These are phyloP conservation scores for Nymphaea thermarum DNA, from an alignment of 164 flowering plant genomes.

Conservation along the genomic window DNA sequence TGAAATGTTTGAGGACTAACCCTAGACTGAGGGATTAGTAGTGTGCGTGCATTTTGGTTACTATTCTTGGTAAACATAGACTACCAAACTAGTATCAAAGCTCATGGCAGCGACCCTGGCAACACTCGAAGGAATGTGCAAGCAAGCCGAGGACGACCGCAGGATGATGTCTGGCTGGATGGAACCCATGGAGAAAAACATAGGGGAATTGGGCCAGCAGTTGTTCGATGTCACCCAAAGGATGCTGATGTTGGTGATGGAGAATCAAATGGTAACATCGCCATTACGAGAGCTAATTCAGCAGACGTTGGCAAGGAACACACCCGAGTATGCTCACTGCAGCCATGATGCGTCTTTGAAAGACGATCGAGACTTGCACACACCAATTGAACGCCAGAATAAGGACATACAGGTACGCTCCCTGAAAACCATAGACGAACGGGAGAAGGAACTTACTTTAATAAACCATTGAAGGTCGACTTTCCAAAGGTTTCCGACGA, in stretches of 20 bases:
- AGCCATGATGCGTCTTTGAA: background rate
- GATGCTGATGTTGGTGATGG: background rate
- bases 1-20: no score
- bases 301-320: background rate
- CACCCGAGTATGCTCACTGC: background rate
- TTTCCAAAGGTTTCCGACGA: background rate
- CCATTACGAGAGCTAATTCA: background rate
- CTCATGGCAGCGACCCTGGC: no score
- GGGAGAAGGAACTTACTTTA: background rate
- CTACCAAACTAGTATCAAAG: no score
- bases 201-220: no score
- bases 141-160: no score
- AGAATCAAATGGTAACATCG: background rate
- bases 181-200: no score
- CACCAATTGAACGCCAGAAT: background rate
- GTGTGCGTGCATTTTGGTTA: no score
- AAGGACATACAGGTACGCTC: background rate
- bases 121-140: no score
- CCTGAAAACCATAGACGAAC: background rate
- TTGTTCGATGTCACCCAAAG: background rate
- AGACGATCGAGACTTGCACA: background rate
- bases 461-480: slow-evolving; percentile 3
- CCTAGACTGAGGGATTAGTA: no score
- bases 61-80: no score
- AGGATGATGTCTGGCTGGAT: no score